Percentiles rank a stretch among this genome's conserved stretches.
Evolutionary conservation across 257 asterid species (phyloP).

Genomic region (Parsonsia alboflavescens): DNA sequence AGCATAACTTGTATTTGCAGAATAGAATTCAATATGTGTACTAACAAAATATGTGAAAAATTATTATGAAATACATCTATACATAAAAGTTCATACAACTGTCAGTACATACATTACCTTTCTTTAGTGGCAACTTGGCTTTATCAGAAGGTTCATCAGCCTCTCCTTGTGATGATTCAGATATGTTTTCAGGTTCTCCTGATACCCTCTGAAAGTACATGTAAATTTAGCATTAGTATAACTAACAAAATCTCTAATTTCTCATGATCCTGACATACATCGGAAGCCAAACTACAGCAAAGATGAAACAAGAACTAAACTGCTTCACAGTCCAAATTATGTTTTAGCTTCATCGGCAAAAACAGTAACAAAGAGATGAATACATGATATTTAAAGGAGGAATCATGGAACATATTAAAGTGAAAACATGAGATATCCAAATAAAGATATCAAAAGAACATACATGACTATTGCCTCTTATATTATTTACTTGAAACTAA

Average conservation of each 20-base stretch:
- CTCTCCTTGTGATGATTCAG: conserved; percentile 52
- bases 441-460: neutral
- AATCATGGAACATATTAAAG: neutral
- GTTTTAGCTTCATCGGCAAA: neutral
- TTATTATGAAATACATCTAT: neutral
- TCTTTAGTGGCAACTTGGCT: conserved; percentile 51
- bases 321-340: neutral
- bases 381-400: neutral
- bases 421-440: neutral
- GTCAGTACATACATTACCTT: conserved; percentile 41
- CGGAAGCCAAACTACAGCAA: neutral
- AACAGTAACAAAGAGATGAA: neutral
- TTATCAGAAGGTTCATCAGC: conserved; percentile 44
- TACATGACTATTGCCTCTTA: neutral
- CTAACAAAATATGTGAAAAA: neutral
- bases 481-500: neutral
- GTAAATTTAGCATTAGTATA: conserved; percentile 7
- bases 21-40: neutral
- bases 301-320: neutral
- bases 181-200: conserved; percentile 58
- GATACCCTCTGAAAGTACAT: conserved; percentile 53
- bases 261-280: neutral
- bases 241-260: neutral
- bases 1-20: neutral
- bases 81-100: neutral